Conservation (phyloP, 257 asterid species). For the Sherardia arvensis region DNA sequence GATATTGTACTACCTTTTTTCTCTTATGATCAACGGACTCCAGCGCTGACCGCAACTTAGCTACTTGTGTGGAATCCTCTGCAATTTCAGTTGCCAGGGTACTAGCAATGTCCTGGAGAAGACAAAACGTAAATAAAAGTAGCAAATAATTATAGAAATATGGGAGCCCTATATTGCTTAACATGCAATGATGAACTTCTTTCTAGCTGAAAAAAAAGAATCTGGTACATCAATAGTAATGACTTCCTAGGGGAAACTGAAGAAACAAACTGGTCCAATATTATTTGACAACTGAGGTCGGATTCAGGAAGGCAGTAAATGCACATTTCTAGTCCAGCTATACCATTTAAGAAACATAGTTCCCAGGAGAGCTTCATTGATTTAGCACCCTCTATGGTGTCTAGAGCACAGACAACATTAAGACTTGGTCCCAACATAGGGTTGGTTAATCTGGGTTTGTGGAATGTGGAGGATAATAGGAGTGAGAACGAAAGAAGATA, state of each 20-base stretch:
- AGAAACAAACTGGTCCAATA: not conserved
- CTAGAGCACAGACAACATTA: not conserved
- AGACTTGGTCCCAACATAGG: not conserved
- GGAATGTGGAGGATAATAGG: not conserved
- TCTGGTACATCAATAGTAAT: not conserved
- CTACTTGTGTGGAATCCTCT: constrained; percentile 82
- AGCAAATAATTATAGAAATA: not conserved
- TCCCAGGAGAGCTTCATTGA: not conserved
- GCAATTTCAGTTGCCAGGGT: constrained; percentile 96
- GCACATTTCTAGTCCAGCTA: not conserved
- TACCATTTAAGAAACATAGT: not conserved
- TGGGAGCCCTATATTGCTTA: not conserved
- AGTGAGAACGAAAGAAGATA: not conserved
- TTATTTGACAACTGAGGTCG: not conserved
- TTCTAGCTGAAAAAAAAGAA: not conserved
- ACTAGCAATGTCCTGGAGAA: constrained; percentile 85
- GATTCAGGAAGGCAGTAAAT: not conserved
- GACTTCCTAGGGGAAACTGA: not conserved
- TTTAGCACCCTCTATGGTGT: not conserved
- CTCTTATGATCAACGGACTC: constrained; percentile 99
- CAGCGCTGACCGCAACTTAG: constrained; percentile 94
- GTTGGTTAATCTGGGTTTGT: not conserved
- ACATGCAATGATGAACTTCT: not conserved
- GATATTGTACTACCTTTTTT: constrained; percentile 52
- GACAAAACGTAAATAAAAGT: not conserved